Percentiles rank a stretch among this genome's conserved stretches.
These are phyloP conservation scores for Chlamydomonas sp. DNA, from an alignment of 139 green algal species.

Conservation along the genomic window DNA sequence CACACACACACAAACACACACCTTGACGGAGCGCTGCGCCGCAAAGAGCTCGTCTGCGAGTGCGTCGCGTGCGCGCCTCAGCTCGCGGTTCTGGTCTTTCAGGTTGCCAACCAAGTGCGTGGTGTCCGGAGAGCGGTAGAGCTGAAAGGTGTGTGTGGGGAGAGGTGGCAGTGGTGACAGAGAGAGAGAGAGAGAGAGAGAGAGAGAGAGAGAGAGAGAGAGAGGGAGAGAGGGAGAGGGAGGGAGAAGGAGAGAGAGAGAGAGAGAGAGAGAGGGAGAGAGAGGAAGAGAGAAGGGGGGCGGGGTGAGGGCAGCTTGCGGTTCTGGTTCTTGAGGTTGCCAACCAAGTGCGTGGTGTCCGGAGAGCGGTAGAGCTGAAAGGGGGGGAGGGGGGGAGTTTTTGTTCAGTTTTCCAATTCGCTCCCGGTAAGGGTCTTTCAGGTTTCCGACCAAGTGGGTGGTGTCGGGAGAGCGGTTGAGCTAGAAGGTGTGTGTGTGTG, in stretches of 20 bases:
- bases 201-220: too few relatives aligned
- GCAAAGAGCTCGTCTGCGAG: slow-evolving; percentile 9
- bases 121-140: slow-evolving; percentile 26
- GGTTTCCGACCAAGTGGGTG: slow-evolving; percentile 15
- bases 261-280: too few relatives aligned
- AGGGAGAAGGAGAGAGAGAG: too few relatives aligned
- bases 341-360: slow-evolving; percentile 21
- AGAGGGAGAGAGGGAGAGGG: too few relatives aligned
- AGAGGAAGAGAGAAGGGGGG: too few relatives aligned
- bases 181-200: too few relatives aligned
- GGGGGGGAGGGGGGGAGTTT: too few relatives aligned
- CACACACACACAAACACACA: not conserved
- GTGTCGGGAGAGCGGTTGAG: slow-evolving; percentile 26
- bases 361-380: slow-evolving; percentile 25
- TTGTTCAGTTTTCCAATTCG: too few relatives aligned
- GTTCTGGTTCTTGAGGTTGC: slow-evolving; percentile 18
- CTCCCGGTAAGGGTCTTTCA: slow-evolving; percentile 18
- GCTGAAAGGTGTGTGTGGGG: slow-evolving; percentile 23
- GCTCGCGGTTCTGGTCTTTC: slow-evolving; percentile 18
- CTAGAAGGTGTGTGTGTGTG: slow-evolving; percentile 23
- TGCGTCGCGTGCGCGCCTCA: not conserved
- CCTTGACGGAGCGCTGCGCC: not conserved
- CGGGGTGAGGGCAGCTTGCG: too few relatives aligned
- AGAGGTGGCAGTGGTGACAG: too few relatives aligned
- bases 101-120: slow-evolving; percentile 17